Evolutionary conservation across 2,329 filamentous ascomycete genomes (phyloP).

Genomic region (Pyrenophora teres): DNA sequence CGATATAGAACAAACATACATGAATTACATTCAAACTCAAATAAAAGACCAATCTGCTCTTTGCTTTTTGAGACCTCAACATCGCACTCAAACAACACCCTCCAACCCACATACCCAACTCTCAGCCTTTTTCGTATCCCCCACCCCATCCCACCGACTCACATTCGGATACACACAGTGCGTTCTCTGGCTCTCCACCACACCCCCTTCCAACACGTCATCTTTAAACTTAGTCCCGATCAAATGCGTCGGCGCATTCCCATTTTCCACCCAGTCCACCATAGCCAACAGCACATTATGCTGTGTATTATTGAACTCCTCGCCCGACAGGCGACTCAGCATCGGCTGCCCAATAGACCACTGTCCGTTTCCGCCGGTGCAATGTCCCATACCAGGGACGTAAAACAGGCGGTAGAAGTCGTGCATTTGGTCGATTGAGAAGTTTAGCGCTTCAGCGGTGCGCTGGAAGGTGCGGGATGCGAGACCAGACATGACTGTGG

Average conservation of each 20-base stretch:
- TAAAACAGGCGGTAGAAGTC: conserved; percentile 55
- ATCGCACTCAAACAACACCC: neutral
- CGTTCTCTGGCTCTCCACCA: conserved; percentile 16
- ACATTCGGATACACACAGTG: conserved; percentile 26
- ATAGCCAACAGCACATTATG: conserved; percentile 52
- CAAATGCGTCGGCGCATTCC: conserved; percentile 43
- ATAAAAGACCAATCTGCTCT: too few species aligned
- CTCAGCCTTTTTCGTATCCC: conserved; percentile 15
- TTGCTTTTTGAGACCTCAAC: too few species aligned
- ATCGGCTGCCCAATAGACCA: conserved; percentile 26
- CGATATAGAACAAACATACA: too few species aligned
- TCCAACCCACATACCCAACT: conserved; percentile 10
- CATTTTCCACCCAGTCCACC: conserved; percentile 50
- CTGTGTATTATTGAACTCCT: conserved; percentile 6
- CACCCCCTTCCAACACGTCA: conserved; percentile 15
- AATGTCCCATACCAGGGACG: conserved; percentile 58
- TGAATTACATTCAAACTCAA: too few species aligned
- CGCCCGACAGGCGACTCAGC: conserved; percentile 19
- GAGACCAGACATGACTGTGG: conserved; percentile 46
- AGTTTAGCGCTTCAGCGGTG: conserved; percentile 30
- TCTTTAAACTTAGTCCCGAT: conserved; percentile 18
- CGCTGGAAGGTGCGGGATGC: conserved; percentile 57
- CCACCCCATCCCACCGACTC: conserved; percentile 21
- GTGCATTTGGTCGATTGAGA: conserved; percentile 38
- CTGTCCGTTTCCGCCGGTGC: conserved; percentile 52